Percentiles rank a stretch among this genome's conserved stretches.
phyloP scores from a whole-genome alignment of 768 basidiomycete genomes.

The Trametes punicea region DNA sequence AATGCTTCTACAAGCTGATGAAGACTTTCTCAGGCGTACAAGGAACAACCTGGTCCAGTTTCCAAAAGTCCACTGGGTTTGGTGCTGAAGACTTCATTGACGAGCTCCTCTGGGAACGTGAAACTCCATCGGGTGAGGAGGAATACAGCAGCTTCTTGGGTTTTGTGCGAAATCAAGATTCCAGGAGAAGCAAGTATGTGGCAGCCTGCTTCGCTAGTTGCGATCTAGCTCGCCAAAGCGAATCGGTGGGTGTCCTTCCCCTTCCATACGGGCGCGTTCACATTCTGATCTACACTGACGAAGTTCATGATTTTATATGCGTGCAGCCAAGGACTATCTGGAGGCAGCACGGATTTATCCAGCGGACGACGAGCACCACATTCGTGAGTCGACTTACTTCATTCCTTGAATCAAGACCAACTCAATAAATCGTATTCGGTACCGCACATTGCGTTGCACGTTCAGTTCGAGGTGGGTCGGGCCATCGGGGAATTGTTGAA shows the following conservation, averaged over 20 bases:
- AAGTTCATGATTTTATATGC: too few relatives aligned
- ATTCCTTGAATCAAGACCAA: neutral
- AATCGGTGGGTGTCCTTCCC: too few relatives aligned
- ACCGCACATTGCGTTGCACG: neutral
- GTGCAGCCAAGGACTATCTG: neutral
- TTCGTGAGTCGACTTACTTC: neutral
- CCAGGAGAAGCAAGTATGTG: constrained; percentile 2
- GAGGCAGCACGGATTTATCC: neutral
- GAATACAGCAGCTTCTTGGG: neutral
- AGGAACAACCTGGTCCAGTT: neutral
- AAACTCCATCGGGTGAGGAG: neutral
- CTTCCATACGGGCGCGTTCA: too few relatives aligned
- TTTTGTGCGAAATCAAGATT: constrained; percentile 8
- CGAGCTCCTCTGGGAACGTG: neutral
- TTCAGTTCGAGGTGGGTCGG: neutral
- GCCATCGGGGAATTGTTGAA: neutral
- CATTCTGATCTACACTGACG: too few relatives aligned
- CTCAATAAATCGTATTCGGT: neutral
- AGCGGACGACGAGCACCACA: constrained; percentile 12
- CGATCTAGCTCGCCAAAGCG: too few relatives aligned
- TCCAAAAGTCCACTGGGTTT: neutral
- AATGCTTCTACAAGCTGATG: too few relatives aligned
- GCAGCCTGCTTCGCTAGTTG: too few relatives aligned
- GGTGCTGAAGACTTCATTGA: neutral
- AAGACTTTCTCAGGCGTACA: neutral